These are phyloP conservation scores for Thielaviopsis populi DNA, from an alignment of 2,329 filamentous ascomycete species.

Conservation along the genomic window DNA sequence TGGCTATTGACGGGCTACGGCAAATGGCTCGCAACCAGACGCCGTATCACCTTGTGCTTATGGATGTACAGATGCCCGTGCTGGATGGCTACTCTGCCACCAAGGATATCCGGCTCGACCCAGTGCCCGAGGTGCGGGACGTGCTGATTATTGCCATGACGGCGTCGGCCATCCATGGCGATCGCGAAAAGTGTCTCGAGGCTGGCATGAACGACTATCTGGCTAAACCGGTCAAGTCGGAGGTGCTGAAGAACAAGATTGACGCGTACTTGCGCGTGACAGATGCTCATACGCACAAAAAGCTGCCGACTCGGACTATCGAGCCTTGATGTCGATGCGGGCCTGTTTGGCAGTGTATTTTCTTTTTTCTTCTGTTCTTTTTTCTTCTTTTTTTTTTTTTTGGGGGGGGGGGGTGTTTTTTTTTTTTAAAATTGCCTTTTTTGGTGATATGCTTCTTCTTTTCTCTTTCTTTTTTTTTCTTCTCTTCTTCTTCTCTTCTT, in stretches of 20 bases:
- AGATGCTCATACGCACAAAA: conserved; percentile 20
- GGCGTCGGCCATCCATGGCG: conserved; percentile 82
- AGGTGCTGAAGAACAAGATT: conserved; percentile 72
- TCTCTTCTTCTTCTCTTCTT: neutral
- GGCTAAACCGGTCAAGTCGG: conserved; percentile 83
- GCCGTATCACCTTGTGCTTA: conserved; percentile 81
- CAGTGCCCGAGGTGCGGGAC: conserved; percentile 59
- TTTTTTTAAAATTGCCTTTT: neutral
- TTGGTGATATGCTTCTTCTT: neutral
- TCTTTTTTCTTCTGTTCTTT: conserved; percentile 2
- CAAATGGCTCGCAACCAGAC: conserved; percentile 52
- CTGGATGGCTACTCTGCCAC: conserved; percentile 89
- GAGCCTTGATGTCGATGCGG: neutral
- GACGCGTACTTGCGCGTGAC: conserved; percentile 37
- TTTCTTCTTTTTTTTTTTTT: neutral
- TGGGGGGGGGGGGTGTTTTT: neutral
- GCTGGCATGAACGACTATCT: conserved; percentile 97
- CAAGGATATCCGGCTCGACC: conserved; percentile 62
- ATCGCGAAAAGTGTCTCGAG: conserved; percentile 87
- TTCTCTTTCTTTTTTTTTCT: neutral
- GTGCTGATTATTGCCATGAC: conserved; percentile 97
- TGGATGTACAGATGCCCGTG: conserved; percentile 95
- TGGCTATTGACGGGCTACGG: conserved; percentile 75
- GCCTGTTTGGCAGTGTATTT: neutral
- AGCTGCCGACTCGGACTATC: conserved; percentile 19